phyloP scores from a whole-genome alignment of 768 basidiomycete species.

The Leucosporidium scottii region DNA sequence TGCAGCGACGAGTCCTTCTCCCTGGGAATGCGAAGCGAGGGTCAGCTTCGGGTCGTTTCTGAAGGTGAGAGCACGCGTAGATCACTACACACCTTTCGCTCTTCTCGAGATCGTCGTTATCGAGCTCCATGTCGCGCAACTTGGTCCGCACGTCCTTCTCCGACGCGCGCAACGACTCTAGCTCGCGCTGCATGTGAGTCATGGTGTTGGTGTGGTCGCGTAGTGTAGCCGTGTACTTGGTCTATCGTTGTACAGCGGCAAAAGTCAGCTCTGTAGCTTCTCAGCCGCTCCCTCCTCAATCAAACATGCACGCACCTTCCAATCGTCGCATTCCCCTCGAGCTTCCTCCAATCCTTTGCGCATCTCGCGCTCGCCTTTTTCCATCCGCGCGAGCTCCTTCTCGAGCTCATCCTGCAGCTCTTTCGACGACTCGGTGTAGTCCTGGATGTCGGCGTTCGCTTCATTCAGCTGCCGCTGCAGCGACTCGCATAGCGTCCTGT shows the following conservation, averaged over 20 bases:
- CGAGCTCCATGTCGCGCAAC: conserved; percentile 86
- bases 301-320: conserved; percentile 63
- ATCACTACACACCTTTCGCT: conserved; percentile 60
- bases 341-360: conserved; percentile 51
- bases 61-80: neutral
- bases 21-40: conserved; percentile 36
- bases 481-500: conserved; percentile 37
- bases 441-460: conserved; percentile 75
- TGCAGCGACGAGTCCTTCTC: conserved; percentile 43
- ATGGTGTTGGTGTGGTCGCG: conserved; percentile 73
- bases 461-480: conserved; percentile 73
- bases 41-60: conserved; percentile 45
- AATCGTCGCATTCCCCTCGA: conserved; percentile 74
- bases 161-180: conserved; percentile 71
- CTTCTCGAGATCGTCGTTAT: conserved; percentile 93
- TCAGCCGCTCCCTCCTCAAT: neutral
- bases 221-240: conserved; percentile 42
- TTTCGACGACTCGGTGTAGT: conserved; percentile 78
- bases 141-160: conserved; percentile 64
- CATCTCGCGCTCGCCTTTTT: conserved; percentile 61
- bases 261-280: conserved; percentile 3
- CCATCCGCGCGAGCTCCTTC: conserved; percentile 77
- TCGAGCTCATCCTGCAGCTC: conserved; percentile 91
- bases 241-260: conserved; percentile 20
- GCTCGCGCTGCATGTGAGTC: conserved; percentile 81